Evolutionary conservation across 257 asterid species (phyloP), one percentile per base, ranked within the genome.

Genomic region (Lycium ferocissimum): DNA sequence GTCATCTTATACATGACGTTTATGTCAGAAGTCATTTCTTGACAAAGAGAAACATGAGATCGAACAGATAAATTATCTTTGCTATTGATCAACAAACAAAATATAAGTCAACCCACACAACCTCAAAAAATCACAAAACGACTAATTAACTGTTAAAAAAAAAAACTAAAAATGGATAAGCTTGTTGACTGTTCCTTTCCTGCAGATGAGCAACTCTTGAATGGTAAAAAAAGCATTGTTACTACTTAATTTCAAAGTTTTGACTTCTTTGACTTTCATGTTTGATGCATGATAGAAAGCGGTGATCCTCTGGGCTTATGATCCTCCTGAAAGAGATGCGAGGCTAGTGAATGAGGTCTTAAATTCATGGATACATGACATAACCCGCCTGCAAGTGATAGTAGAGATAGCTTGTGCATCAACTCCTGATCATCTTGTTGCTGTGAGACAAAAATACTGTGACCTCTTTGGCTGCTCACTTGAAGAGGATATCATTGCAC

Each of bases 301-400:
- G 0, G 91, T 93, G 87, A 43, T 90, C 49, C 57, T 92, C 83
- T 93, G 97, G 98, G 70, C 92, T 26, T 90, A 88, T 76, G 97
- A 95, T 81, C 95, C 98, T 18, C 73, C 94, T 37, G 98, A 93
- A 83, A 89, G 97, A 85, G 97, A 95, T 56, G 98, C 98, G 17
- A 91, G 93, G 88, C 92, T 94, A 15, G 97, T 91, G 2, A 92
- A 93, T 17, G 91, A 88, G 82, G 96, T 96, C 18, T 85, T 95
- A 79, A 92, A 88, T 51, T 90, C 93, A 2, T 84, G 78, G 86
- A 86, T 71, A 85, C 91, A 90, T 83, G 89, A 38, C 17, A 84
- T 88, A 6, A 26, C 47, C 63, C 47, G 9, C 51, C 85, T 92
- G 17, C 97, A 93, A 86, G 92, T 93, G 2, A 88, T 94, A 45